Conservation (phyloP, 2,329 filamentous ascomycete species). For the Akanthomyces lecanii region DNA sequence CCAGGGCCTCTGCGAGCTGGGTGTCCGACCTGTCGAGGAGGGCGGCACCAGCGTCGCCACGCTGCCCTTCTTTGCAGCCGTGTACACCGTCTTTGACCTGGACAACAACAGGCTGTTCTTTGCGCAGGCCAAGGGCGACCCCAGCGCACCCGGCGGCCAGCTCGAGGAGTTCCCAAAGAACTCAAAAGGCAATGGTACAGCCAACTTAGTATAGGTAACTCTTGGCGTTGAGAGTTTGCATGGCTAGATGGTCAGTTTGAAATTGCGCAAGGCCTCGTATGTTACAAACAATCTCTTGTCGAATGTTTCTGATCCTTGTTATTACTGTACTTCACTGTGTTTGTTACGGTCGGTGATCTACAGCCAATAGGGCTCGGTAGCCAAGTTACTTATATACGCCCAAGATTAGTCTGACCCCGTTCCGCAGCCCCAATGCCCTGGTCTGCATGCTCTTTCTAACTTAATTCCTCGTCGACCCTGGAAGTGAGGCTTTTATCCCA, state of each 20-base stretch:
- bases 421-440: constrained; percentile 32
- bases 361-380: no score
- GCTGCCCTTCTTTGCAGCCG: constrained; percentile 4
- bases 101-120: neutral
- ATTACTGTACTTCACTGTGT: no score
- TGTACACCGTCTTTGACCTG: constrained; percentile 10
- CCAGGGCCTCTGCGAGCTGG: neutral
- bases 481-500: constrained; percentile 36
- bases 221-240: no score
- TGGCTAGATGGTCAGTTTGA: no score
- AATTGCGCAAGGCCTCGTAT: no score
- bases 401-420: constrained; percentile 26
- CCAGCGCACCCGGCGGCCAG: neutral
- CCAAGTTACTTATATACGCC: no score
- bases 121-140: constrained; percentile 1
- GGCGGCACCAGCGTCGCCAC: neutral
- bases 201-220: no score
- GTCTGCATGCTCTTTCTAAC: constrained; percentile 49
- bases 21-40: neutral
- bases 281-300: no score
- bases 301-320: no score
- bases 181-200: no score
- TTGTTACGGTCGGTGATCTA: no score
- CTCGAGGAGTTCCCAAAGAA: neutral
- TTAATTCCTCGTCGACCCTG: constrained; percentile 51